Conservation (phyloP, 805 yeast species). For the Teunomyces tritomae region DNA sequence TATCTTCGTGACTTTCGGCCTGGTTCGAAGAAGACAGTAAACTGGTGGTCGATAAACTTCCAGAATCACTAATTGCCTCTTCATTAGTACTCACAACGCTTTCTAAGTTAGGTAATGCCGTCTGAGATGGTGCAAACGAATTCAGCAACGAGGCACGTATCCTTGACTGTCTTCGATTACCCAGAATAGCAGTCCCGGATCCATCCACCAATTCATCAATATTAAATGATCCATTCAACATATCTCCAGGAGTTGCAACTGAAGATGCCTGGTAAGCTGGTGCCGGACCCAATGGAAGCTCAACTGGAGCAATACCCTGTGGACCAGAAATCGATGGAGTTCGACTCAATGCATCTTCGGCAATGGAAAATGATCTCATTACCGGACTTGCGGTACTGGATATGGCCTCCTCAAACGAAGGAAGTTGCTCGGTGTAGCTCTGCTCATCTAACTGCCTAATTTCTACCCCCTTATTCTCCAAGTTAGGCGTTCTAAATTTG, state of each 20-base stretch:
- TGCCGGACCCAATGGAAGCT: conserved; percentile 26
- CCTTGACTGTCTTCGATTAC: conserved; percentile 15
- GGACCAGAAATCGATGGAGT: conserved; percentile 23
- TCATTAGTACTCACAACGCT: not conserved
- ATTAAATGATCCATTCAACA: conserved; percentile 10
- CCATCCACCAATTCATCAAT: conserved; percentile 29
- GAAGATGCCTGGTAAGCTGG: conserved; percentile 29
- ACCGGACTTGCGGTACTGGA: conserved; percentile 42
- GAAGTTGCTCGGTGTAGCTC: conserved; percentile 35
- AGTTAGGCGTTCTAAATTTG: conserved; percentile 41
- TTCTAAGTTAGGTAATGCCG: not conserved
- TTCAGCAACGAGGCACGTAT: conserved; percentile 28
- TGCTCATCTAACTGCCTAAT: conserved; percentile 25
- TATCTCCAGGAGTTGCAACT: conserved; percentile 4
- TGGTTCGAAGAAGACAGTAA: not conserved
- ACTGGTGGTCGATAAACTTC: not conserved
- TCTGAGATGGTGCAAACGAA: conserved; percentile 30
- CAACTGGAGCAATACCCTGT: not conserved
- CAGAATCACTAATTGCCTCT: not conserved
- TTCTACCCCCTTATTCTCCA: conserved; percentile 27
- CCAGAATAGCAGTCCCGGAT: conserved; percentile 5
- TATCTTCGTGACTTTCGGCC: conserved; percentile 5
- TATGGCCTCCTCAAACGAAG: conserved; percentile 66
- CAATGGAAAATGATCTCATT: conserved; percentile 35
- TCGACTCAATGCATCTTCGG: conserved; percentile 39